phyloP scores from a whole-genome alignment of 108 stramenopile genomes.

The Cyclotella sp. region DNA sequence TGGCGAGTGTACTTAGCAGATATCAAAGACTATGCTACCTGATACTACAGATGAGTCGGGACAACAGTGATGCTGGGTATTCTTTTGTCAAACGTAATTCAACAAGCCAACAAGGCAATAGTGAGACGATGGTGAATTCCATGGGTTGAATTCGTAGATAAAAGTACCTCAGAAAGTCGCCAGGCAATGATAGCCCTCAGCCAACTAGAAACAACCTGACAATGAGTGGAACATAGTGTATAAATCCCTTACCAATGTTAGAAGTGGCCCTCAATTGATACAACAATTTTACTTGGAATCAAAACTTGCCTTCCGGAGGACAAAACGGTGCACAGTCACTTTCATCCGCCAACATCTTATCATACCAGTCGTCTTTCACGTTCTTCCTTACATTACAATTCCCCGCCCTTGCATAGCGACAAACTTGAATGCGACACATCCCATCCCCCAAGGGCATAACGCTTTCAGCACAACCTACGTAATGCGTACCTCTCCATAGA shows the following conservation, averaged over 20 bases:
- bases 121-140: too few relatives aligned
- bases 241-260: background rate
- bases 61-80: too few relatives aligned
- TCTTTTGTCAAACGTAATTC: too few relatives aligned
- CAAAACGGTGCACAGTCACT: conserved; percentile 19
- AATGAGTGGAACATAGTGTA: too few relatives aligned
- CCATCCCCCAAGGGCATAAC: conserved; percentile 14
- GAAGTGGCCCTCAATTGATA: background rate
- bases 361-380: conserved; percentile 4
- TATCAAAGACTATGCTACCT: too few relatives aligned
- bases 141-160: too few relatives aligned
- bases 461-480: conserved; percentile 34
- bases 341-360: conserved; percentile 18
- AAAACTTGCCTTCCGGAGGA: conserved; percentile 12
- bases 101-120: too few relatives aligned
- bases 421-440: conserved; percentile 27
- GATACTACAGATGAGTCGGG: too few relatives aligned
- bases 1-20: too few relatives aligned
- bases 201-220: background rate
- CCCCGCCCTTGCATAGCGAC: conserved; percentile 36
- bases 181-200: background rate
- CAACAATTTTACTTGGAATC: background rate
- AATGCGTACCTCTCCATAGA: conserved; percentile 32
- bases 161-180: too few relatives aligned
- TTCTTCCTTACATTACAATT: conserved; percentile 32